Conservation (phyloP, 176 grass and related monocot species). For the Bothriochloa decipiens region DNA sequence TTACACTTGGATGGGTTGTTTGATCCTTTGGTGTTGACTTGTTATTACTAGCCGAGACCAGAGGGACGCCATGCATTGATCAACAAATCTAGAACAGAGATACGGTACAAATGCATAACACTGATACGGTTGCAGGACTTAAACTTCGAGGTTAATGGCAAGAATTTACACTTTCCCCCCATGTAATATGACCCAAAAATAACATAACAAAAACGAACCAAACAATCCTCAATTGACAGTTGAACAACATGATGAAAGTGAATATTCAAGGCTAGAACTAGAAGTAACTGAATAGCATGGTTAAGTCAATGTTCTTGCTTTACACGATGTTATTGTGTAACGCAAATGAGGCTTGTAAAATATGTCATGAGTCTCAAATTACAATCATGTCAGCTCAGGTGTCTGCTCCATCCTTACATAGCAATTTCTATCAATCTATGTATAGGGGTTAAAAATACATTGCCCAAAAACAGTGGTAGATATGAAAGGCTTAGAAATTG, state of each 20-base stretch:
- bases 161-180: neutral
- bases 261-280: neutral
- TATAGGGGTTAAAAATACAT: neutral
- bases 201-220: neutral
- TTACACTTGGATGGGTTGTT: conserved; percentile 31
- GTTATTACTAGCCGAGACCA: neutral
- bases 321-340: neutral
- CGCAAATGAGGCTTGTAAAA: neutral
- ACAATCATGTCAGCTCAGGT: neutral
- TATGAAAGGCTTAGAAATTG: neutral
- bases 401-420: neutral
- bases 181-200: neutral
- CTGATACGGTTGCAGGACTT: neutral
- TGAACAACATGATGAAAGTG: neutral
- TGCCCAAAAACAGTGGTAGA: neutral
- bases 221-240: neutral
- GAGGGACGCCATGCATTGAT: neutral
- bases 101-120: too few species aligned
- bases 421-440: neutral
- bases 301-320: neutral
- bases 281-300: neutral
- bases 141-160: neutral
- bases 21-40: neutral
- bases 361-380: neutral
- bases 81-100: neutral